Evolutionary conservation across 176 grass and related monocot genomes (phyloP), one percentile per base, ranked within the genome.

Genomic region (Bolboschoenus planiculmis): DNA sequence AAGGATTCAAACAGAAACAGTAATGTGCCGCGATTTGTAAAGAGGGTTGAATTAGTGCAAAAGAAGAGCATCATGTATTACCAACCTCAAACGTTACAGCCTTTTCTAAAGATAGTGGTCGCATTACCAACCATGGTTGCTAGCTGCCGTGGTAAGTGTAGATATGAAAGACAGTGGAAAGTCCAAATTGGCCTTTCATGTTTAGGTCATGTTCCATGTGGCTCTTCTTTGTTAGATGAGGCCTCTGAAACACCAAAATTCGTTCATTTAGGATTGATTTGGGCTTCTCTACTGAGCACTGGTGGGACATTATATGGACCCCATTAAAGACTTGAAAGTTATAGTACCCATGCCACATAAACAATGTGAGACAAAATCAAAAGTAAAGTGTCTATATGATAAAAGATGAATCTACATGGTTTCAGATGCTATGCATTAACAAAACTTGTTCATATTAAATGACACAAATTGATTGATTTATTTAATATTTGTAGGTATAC

Each of bases 11-110:
- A 95, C 89, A 95, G 96, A 84, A 98, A 48, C 62, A 95, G 84
- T 85, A 98, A 93, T 82, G 92, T 98, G 68, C 89, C 60, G 83
- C 95, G 91, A 81, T 93, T 98, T 24, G 86, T 98, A 83, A 95
- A 89, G 91, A 87, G 90, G 80, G 73, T 98, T 83, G 96, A 98
- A 51, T 87, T 91, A 78, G 16, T 95, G 85, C 96, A 95, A 88
- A 95, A 91, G 84, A 91, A 98, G 86, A 98, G 90, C 88, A 95
- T 95, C 81, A 98, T 98, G 96, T 91, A 95, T 88, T 98, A 95
- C 79, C 96, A 98, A 85, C 84, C 81, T 23, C 87, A 87, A 20
- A 83, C 87, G 54, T 90, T 87, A 79, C 92, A 95, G 24, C 56
- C 92, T 88, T 98, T 98, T 74, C 92, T 98, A 33, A 98, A 98